phyloP scores from a whole-genome alignment of 805 yeast genomes.

The Limtongia smithiae region DNA sequence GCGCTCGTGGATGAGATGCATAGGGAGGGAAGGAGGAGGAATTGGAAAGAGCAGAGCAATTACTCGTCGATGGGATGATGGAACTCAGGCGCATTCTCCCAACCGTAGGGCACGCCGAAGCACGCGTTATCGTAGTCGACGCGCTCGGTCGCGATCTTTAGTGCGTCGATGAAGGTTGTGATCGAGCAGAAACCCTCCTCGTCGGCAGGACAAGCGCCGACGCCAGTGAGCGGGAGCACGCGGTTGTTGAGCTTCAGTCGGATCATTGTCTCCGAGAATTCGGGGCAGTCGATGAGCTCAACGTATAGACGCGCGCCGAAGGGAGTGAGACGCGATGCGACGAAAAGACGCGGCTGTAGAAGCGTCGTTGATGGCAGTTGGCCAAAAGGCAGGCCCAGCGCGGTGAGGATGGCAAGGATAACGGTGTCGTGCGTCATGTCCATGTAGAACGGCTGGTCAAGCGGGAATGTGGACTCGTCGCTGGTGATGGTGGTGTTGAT shows the following conservation, averaged over 20 bases:
- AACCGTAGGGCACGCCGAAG: slow-evolving; percentile 30
- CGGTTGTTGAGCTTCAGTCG: slow-evolving; percentile 41
- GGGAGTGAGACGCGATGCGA: slow-evolving; percentile 42
- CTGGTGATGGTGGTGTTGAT: slow-evolving; percentile 45
- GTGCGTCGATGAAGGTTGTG: slow-evolving; percentile 32
- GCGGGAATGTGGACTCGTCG: slow-evolving; percentile 38
- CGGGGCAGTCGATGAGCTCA: slow-evolving; percentile 39
- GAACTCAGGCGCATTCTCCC: slow-evolving; percentile 27
- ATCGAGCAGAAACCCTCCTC: slow-evolving; percentile 38
- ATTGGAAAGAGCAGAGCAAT: not conserved
- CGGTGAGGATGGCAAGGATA: slow-evolving; percentile 56
- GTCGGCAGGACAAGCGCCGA: slow-evolving; percentile 36
- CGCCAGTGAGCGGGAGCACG: slow-evolving; percentile 38
- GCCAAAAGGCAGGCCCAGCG: slow-evolving; percentile 51
- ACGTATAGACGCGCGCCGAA: slow-evolving; percentile 43
- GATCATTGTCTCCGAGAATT: slow-evolving; percentile 30
- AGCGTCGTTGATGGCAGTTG: slow-evolving; percentile 48
- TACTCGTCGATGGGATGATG: slow-evolving; percentile 15
- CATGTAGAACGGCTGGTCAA: slow-evolving; percentile 54
- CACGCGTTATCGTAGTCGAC: slow-evolving; percentile 36
- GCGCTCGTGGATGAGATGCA: too few relatives aligned
- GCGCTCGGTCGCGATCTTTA: slow-evolving; percentile 31
- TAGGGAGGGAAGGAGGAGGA: too few relatives aligned
- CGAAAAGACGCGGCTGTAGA: slow-evolving; percentile 40
- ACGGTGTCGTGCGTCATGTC: slow-evolving; percentile 76